Conservation (phyloP, 495 filamentous ascomycete genomes). For the Penicillium paradoxum region DNA sequence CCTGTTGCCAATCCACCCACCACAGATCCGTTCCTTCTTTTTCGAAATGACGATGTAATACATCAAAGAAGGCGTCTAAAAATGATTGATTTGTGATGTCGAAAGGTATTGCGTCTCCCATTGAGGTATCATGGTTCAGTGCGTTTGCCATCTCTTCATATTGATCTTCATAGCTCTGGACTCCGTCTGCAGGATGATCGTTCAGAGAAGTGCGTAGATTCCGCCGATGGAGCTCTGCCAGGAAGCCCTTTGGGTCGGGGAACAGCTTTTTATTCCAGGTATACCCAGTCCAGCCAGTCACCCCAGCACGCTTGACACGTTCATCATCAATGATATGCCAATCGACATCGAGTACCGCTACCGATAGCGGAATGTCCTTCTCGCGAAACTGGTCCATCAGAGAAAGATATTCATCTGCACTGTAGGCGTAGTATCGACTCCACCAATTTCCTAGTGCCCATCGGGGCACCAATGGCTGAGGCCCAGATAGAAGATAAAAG, state of each 20-base stretch:
- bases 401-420: conserved; percentile 44
- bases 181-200: conserved; percentile 53
- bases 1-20: conserved; percentile 66
- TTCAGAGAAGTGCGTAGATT: conserved; percentile 48
- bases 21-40: conserved; percentile 50
- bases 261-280: conserved; percentile 55
- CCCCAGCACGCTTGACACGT: conserved; percentile 30
- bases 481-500: conserved; percentile 51
- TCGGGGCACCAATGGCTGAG: conserved; percentile 50
- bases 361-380: conserved; percentile 48
- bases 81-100: conserved; percentile 33
- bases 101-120: conserved; percentile 10
- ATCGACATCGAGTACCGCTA: conserved; percentile 58
- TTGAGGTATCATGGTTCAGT: conserved; percentile 38
- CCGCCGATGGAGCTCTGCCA: conserved; percentile 38
- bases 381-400: conserved; percentile 47
- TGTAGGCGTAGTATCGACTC: conserved; percentile 54
- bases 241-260: conserved; percentile 44
- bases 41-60: conserved; percentile 49
- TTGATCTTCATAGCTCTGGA: conserved; percentile 47
- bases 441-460: conserved; percentile 61
- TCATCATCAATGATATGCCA: conserved; percentile 53
- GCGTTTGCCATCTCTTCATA: conserved; percentile 49
- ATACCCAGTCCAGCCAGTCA: conserved; percentile 54
- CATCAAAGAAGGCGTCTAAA: conserved; percentile 53